Conservation (phyloP, 164 flowering plant species). For the Warburgia ugandensis region DNA sequence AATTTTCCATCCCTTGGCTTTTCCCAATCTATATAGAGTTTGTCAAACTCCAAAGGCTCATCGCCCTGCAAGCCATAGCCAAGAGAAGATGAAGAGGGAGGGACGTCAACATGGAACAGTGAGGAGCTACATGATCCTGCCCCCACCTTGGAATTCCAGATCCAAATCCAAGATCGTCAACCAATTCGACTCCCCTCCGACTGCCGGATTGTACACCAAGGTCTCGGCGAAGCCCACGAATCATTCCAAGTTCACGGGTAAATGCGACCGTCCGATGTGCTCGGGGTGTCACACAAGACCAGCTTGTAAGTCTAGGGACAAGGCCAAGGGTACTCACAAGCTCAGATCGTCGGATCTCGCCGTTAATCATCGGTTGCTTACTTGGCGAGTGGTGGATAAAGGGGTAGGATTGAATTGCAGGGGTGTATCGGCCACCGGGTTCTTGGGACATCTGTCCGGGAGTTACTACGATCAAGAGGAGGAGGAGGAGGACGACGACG, state of each 20-base stretch:
- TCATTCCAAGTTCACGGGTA: conserved; percentile 80
- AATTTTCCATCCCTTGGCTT: neutral
- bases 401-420: conserved; percentile 23
- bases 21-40: neutral
- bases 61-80: neutral
- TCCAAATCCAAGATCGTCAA: conserved; percentile 23
- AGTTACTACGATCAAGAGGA: conserved; percentile 8
- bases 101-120: conserved; percentile 75
- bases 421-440: conserved; percentile 33
- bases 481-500: conserved; percentile 2
- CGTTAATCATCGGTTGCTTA: conserved; percentile 8
- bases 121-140: conserved; percentile 26
- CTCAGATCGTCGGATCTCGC: conserved; percentile 19
- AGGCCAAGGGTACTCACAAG: conserved; percentile 53
- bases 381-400: neutral
- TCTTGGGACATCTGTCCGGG: conserved; percentile 22
- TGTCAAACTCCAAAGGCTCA: no score
- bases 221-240: conserved; percentile 65
- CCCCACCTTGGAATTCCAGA: conserved; percentile 25
- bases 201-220: conserved; percentile 55
- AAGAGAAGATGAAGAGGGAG: conserved; percentile 56
- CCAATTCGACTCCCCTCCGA: conserved; percentile 29
- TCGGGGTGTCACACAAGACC: conserved; percentile 41
- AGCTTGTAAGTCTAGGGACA: conserved; percentile 40
- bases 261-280: conserved; percentile 39